Evolutionary conservation across 2,329 filamentous ascomycete genomes (phyloP).

Genomic region (Xylariaceae sp.): DNA sequence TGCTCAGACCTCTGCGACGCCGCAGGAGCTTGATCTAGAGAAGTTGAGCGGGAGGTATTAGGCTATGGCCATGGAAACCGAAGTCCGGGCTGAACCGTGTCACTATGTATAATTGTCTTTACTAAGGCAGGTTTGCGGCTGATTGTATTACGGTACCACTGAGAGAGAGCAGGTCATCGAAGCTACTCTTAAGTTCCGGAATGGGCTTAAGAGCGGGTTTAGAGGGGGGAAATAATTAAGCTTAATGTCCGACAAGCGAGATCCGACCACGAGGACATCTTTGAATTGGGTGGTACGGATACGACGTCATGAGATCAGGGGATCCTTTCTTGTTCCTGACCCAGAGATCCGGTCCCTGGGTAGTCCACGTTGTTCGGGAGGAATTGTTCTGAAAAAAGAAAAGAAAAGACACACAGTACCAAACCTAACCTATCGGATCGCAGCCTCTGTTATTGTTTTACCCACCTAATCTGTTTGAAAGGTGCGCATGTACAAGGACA

Average conservation of each 20-base stretch:
- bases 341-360: neutral
- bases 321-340: neutral
- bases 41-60: constrained; percentile 28
- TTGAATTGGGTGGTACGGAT: neutral
- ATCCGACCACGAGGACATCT: neutral
- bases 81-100: neutral
- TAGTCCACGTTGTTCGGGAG: too few species aligned
- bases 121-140: neutral
- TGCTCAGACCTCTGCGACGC: constrained; percentile 9
- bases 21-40: constrained; percentile 28
- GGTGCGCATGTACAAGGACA: too few species aligned
- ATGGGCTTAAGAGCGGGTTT: neutral
- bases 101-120: neutral
- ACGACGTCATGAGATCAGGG: neutral
- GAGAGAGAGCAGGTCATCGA: constrained; percentile 8
- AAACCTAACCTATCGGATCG: too few species aligned
- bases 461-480: too few species aligned
- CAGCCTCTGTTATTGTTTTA: too few species aligned
- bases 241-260: neutral
- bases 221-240: neutral
- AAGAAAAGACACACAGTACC: too few species aligned
- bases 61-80: neutral
- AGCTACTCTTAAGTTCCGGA: neutral
- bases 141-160: neutral
- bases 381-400: too few species aligned